These are phyloP conservation scores for Liriodendron chinense DNA, from an alignment of 164 flowering plant genomes.

Conservation along the genomic window DNA sequence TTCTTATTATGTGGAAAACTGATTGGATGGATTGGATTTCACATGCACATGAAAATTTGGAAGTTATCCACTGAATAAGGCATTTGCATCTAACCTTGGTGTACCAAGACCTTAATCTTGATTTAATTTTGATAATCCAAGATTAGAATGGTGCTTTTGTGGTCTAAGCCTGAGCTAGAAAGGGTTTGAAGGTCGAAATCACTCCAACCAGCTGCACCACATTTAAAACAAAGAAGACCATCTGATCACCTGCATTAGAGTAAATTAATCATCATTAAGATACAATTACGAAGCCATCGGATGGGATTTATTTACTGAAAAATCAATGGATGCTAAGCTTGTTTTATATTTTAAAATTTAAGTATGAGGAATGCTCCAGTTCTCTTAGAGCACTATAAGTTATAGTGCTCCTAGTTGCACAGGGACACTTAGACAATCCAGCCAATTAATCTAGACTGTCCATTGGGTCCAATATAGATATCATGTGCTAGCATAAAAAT, in stretches of 20 bases:
- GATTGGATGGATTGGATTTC: too few species aligned
- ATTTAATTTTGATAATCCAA: neutral
- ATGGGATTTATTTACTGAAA: too few species aligned
- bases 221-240: conserved; percentile 15
- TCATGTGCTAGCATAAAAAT: too few species aligned
- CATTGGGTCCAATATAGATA: too few species aligned
- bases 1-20: too few species aligned
- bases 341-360: too few species aligned
- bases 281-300: neutral
- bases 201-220: conserved; percentile 7
- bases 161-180: neutral
- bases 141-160: neutral
- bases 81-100: neutral
- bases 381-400: too few species aligned
- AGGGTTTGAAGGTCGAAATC: conserved; percentile 17
- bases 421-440: too few species aligned
- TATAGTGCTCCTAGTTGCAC: too few species aligned
- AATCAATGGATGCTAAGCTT: too few species aligned
- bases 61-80: neutral
- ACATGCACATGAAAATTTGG: neutral
- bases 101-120: neutral
- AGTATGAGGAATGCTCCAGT: too few species aligned
- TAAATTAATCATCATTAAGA: conserved; percentile 2
- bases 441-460: too few species aligned
- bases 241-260: conserved; percentile 15